Base-by-base conservation (phyloP, 2,329 filamentous ascomycete species). In the Fusarium albosuccineum region DNA sequence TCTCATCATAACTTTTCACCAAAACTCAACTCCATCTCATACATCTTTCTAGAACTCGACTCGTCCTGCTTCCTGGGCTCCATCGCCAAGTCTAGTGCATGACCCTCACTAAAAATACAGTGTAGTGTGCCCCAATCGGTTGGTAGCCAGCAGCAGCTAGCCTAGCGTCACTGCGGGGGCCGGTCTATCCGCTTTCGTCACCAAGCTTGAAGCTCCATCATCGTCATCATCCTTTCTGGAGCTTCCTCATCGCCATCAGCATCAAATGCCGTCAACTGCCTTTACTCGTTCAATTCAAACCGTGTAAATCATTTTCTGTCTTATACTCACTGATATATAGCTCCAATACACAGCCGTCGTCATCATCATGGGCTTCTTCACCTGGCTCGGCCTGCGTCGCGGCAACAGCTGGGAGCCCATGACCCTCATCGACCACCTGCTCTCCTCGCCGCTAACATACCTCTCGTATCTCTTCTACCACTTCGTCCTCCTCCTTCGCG, bases 381-480 rank as follows among this genome's bases (percentile, higher is more conserved):
- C 73, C 33, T 74, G 70, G 53, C 73, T 86, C 60, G 81, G 82
- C 75, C 80, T 87, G 42, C 82, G 83, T 61, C 84, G 85, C 60
- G 73, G 75, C 48, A 78, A 77, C 64, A 61, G 76, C 57, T 87
- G 84, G 84, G 82, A 85, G 56, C 80, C 77, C 9, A 82, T 80
- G 40, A 87, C 83, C 44, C 72, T 88, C 30, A 80, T 91, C 51
- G 89, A 91, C 76, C 85, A 87, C 67, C 75, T 94, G 37, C 80
- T 94, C 61, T 80, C 84, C 46, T 92, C 91, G 9, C 92, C 93
- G 6, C 79, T 95, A 9, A 87, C 88, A 62, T 85, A 87, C 44
- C 70, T 92, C 57, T 82, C 91, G 64, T 83, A 86, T 62, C 82
- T 86, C 40, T 74, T 92, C 62, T 92, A 94, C 79, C 81, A 83